A percentile compares a stretch with the other conserved stretches of the same genome.
These are phyloP conservation scores for Solanum infundibuliforme DNA, from an alignment of 257 asterid species.

Conservation along the genomic window DNA sequence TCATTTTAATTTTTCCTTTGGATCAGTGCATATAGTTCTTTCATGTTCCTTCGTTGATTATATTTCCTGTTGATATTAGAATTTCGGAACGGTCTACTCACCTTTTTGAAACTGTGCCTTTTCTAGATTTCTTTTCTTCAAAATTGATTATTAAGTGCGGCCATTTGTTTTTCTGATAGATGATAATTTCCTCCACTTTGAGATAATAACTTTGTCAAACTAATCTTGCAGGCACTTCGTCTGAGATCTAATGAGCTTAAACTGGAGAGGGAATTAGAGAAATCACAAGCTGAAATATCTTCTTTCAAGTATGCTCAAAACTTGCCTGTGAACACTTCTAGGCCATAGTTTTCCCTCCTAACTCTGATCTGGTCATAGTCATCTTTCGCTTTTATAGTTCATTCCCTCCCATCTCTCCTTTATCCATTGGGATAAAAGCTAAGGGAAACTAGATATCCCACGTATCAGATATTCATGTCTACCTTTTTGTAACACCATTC, in stretches of 20 bases:
- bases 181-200: background rate
- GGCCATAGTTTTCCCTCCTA: background rate
- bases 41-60: background rate
- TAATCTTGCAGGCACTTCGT: slow-evolving; percentile 55
- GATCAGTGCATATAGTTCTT: background rate
- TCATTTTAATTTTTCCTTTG: background rate
- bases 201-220: background rate
- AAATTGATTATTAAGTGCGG: background rate
- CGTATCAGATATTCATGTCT: background rate
- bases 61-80: background rate
- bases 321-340: slow-evolving; percentile 1
- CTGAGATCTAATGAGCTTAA: slow-evolving; percentile 95
- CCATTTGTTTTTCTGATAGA: background rate
- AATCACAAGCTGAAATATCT: slow-evolving; percentile 56
- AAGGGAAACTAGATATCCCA: background rate
- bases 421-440: background rate
- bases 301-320: slow-evolving; percentile 44
- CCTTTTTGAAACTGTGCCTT: background rate
- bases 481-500: background rate
- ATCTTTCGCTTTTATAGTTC: background rate
- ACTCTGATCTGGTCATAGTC: background rate
- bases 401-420: background rate
- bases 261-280: slow-evolving; percentile 79
- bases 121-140: background rate
- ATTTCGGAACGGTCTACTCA: background rate